phyloP scores from a whole-genome alignment of 2,329 filamentous ascomycete species.

The Aureobasidium zeae region DNA sequence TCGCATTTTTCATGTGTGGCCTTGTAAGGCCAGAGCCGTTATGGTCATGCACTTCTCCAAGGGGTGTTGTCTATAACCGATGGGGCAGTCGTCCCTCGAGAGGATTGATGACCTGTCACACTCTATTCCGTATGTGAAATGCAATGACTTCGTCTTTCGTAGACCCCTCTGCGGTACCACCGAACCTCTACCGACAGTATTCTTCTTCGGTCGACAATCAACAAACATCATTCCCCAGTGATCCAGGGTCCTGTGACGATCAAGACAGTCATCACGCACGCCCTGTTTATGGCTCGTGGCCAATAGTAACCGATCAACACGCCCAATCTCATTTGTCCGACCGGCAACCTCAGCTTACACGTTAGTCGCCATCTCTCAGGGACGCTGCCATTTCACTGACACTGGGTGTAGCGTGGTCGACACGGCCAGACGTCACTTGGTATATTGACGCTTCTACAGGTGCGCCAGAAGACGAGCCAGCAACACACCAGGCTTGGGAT shows the following conservation, averaged over 20 bases:
- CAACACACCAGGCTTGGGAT: background rate
- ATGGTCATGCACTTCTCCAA: slow-evolving; percentile 10
- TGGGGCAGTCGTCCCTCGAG: slow-evolving; percentile 11
- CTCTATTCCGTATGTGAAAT: background rate
- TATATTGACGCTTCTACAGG: background rate
- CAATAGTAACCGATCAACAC: background rate
- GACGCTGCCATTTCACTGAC: background rate
- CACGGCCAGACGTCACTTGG: slow-evolving; percentile 2
- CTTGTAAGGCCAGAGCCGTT: slow-evolving; percentile 9
- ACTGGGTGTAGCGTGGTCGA: background rate
- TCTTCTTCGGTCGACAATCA: slow-evolving; percentile 3
- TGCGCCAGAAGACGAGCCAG: background rate
- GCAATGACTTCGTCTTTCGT: slow-evolving; percentile 14
- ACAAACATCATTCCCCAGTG: background rate
- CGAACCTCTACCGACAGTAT: background rate
- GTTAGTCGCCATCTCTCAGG: background rate
- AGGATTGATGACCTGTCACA: slow-evolving; percentile 11
- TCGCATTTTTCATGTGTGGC: slow-evolving; percentile 9
- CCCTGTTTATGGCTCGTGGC: background rate
- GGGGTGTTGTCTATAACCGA: slow-evolving; percentile 6
- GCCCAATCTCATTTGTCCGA: background rate
- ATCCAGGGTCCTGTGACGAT: background rate
- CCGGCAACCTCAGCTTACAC: background rate
- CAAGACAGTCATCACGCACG: background rate
- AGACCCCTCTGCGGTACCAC: slow-evolving; percentile 8